Evolutionary conservation across 2,329 filamentous ascomycete genomes (phyloP), one percentile per base, ranked within the genome.

Genomic region (Diplodia intermedia): DNA sequence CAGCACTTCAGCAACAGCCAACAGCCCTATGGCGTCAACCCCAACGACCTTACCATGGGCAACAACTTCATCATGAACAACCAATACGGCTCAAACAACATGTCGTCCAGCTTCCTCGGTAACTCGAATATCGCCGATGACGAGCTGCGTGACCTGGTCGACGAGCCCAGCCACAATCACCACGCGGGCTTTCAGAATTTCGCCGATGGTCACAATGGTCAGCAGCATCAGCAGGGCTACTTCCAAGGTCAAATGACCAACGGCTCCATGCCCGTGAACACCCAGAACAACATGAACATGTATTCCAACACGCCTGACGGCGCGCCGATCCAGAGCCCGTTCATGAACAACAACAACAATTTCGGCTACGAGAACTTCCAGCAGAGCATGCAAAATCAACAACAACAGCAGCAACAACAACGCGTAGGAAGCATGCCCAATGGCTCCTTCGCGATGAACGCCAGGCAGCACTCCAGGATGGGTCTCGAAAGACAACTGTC

Each of bases 281-380:
- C 90, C 73, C 53, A 60, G 62, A 63, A 56, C 57, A 89, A 91
- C 68, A 89, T 93, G 75, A 90, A 91, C 75, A 88, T 92, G 70
- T 98, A 91, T 79, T 97, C 94, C 23, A 92, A 92, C 77, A 97
- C 94, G 1, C 94, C 94, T 3, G 94, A 98, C 70, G 93, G 93
- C 65, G 91, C 93, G 65, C 93, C 94, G 6, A 94, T 97, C 69
- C 92, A 96, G 75, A 97, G 93, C 74, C 94, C 94, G 0, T 97
- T 93, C 75, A 86, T 91, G 52, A 88, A 91, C 65, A 83, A 82
- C 52, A 88, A 91, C 65, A 83, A 82, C 73, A 89, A 86, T 75
- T 95, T 94, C 82, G 90, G 89, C 79, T 96, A 93, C 69, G 89
- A 91, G 74, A 86, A 88, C 66, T 84, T 83, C 75, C 84, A 54